These are phyloP conservation scores for Boletus bicolor DNA, from an alignment of 768 basidiomycete species.

Conservation along the genomic window DNA sequence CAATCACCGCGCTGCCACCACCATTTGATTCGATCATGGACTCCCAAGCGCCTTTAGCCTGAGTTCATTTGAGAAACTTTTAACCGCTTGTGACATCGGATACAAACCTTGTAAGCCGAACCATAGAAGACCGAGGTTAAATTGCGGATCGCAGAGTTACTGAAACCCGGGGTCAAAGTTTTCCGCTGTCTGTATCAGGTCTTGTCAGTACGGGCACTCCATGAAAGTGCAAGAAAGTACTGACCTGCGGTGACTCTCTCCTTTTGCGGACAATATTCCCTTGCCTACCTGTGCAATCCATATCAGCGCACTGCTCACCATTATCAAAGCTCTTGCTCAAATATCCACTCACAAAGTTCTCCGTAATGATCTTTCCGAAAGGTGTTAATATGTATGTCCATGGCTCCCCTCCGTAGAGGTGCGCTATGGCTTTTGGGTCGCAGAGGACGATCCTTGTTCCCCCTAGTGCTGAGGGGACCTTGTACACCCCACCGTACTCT, in stretches of 20 bases:
- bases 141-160: slow-evolving; percentile 37
- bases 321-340: neutral
- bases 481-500: slow-evolving; percentile 46
- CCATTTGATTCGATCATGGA: slow-evolving; percentile 21
- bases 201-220: slow-evolving; percentile 17
- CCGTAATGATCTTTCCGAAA: slow-evolving; percentile 18
- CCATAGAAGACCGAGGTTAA: slow-evolving; percentile 39
- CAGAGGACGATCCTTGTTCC: slow-evolving; percentile 35
- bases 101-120: slow-evolving; percentile 41
- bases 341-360: slow-evolving; percentile 22
- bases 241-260: slow-evolving; percentile 43
- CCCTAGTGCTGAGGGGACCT: slow-evolving; percentile 38
- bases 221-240: neutral
- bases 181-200: slow-evolving; percentile 33
- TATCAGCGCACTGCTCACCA: neutral
- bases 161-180: slow-evolving; percentile 40
- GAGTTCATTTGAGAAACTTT: neutral
- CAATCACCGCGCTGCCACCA: slow-evolving; percentile 35
- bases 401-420: slow-evolving; percentile 50
- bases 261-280: slow-evolving; percentile 39
- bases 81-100: neutral
- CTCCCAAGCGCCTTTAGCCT: slow-evolving; percentile 35
- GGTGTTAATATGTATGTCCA: slow-evolving; percentile 32
- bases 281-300: slow-evolving; percentile 28
- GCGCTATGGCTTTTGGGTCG: slow-evolving; percentile 50